These are phyloP conservation scores for Eragrostis nindensis DNA, from an alignment of 176 grass and related monocot genomes.

Conservation along the genomic window DNA sequence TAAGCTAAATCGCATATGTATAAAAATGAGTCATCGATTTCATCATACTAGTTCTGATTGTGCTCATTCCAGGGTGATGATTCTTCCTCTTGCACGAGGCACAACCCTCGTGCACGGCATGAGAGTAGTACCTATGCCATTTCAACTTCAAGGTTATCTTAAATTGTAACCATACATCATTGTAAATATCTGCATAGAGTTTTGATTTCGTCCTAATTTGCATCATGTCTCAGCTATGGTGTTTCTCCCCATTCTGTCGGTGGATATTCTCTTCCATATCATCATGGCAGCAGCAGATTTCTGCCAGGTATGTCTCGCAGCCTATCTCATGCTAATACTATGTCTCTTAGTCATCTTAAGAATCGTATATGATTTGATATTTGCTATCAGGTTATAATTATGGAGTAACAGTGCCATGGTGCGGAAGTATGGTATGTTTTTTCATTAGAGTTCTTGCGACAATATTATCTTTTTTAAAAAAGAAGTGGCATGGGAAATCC, in stretches of 20 bases:
- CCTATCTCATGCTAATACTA: conserved; percentile 1
- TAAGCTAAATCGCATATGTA: conserved; percentile 12
- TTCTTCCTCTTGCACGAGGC: conserved; percentile 36
- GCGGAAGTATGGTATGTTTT: conserved; percentile 32
- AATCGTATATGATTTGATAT: neutral
- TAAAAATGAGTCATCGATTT: neutral
- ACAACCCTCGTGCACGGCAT: conserved; percentile 28
- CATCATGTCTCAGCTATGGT: conserved; percentile 31
- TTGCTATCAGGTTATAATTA: conserved; percentile 28
- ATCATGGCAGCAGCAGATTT: conserved; percentile 27
- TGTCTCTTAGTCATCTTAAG: neutral
- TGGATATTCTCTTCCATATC: conserved; percentile 36
- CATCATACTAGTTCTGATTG: neutral
- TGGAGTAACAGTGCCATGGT: conserved; percentile 13
- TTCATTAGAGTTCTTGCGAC: neutral
- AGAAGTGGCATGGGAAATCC: neutral
- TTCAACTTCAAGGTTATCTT: conserved; percentile 33
- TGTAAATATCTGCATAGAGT: neutral
- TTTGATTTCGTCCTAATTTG: neutral
- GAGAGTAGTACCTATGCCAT: conserved; percentile 41
- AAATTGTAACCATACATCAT: neutral
- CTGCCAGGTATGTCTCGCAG: conserved; percentile 10
- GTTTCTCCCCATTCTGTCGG: neutral
- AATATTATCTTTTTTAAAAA: neutral
- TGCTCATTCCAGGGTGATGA: conserved; percentile 43